Base-by-base conservation (phyloP, 164 flowering plant genomes). In the Magnolia officinalis region DNA sequence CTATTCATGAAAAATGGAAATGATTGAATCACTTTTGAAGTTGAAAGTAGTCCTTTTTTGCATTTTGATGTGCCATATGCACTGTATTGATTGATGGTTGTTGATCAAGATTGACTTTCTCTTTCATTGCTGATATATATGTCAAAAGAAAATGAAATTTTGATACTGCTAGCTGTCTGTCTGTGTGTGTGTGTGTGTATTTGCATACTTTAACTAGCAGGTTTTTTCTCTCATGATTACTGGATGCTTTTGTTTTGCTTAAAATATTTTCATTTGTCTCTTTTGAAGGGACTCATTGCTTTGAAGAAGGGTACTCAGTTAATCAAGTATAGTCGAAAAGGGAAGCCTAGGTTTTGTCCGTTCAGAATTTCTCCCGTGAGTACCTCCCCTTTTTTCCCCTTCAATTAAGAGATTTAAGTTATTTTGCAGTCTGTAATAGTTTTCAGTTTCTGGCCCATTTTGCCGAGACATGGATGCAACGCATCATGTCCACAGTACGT, bases 221-320 rank as follows among this genome's bases (percentile, higher is more conserved):
- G 29, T 1, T 18, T 21, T 8, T 52, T 19, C n/a, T 18, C 50
- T 71, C 1, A 67, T 13, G 19, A 24, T 24, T 26, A n/a, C 45
- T 37, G 45, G 26, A 21, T 70, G 24, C 20, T 51, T 73, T 71
- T 16, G n/a, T 79, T 70, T 64, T 24, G 37, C 72, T 21, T 74
- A 20, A 18, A 37, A 76, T 63, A 67, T 18, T 45, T 68, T 21
- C 18, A 67, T 72, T 52, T 26, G 29, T 8, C n/a, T 21, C 37
- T 71, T 81, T 67, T 87, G 85, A 80, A 94, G 98, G 96, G 91
- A 85, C 84, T 95, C 55, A 50, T 86, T 79, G 80, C 90, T 79
- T 93, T 95, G 90, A 95, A 95, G 82, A 95, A 91, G 80, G 98
- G 98, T n/a, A 84, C 95, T 69, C 97, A 92, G 77, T 78, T 95